A percentile compares a stretch with the other conserved stretches of the same genome.
phyloP scores from a whole-genome alignment of 257 asterid genomes.

The Solanum gandarillasii region DNA sequence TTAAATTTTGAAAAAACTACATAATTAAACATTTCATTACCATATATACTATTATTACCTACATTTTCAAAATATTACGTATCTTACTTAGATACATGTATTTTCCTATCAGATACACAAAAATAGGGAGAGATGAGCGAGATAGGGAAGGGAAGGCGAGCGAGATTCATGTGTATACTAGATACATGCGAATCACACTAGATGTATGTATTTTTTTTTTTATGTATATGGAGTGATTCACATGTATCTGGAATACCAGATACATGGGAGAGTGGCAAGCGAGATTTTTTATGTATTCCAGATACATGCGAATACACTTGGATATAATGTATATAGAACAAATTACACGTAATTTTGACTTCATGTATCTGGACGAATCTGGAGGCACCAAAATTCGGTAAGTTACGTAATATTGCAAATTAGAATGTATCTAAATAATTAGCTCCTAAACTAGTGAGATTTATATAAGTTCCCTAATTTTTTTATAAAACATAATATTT shows the following conservation, averaged over 20 bases:
- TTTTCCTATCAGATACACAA: background rate
- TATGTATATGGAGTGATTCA: background rate
- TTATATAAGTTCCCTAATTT: no score
- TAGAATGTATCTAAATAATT: no score
- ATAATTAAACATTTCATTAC: background rate
- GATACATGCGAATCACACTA: background rate
- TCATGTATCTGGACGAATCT: background rate
- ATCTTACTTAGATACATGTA: background rate
- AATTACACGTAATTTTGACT: background rate
- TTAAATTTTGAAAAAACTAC: background rate
- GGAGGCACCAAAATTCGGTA: background rate
- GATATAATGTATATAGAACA: background rate
- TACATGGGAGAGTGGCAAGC: background rate
- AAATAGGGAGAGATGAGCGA: background rate
- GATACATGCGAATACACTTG: background rate
- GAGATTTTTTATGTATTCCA: background rate
- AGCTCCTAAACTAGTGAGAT: background rate
- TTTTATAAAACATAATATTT: no score
- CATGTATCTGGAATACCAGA: background rate
- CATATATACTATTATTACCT: background rate
- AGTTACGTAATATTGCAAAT: background rate
- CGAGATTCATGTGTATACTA: background rate
- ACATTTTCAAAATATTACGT: no score
- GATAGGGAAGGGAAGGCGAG: background rate
- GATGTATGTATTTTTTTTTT: background rate